phyloP scores from a whole-genome alignment of 257 asterid genomes.

The Solanum sejunctum region DNA sequence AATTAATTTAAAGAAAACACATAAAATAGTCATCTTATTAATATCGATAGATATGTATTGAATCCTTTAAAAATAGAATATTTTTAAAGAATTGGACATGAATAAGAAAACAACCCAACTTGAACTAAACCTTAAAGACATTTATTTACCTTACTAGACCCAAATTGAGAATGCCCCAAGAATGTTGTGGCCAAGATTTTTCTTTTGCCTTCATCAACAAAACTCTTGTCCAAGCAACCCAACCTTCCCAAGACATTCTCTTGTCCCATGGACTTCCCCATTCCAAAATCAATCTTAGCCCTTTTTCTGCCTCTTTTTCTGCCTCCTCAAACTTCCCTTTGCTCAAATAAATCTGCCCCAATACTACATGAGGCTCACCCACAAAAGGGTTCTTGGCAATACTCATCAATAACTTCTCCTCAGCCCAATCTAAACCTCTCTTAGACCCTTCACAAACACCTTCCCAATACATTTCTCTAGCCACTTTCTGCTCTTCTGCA shows the following conservation, averaged over 20 bases:
- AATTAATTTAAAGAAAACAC: background rate
- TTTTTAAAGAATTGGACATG: background rate
- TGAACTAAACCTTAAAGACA: background rate
- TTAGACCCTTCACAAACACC: constrained; percentile 48
- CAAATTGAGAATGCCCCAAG: constrained; percentile 58
- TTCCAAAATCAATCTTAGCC: constrained; percentile 56
- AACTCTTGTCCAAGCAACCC: constrained; percentile 86
- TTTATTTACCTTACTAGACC: constrained; percentile 38
- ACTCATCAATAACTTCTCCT: constrained; percentile 36
- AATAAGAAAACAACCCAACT: background rate
- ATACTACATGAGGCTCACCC: constrained; percentile 57
- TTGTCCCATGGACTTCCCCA: constrained; percentile 98
- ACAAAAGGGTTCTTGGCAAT: constrained; percentile 65
- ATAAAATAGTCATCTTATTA: too few relatives aligned
- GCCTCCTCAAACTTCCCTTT: constrained; percentile 50
- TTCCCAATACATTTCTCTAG: constrained; percentile 75
- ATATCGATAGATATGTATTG: background rate
- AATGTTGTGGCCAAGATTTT: constrained; percentile 49
- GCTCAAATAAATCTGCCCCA: constrained; percentile 59
- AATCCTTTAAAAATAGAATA: background rate
- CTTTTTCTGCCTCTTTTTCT: constrained; percentile 45
- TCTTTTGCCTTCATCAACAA: constrained; percentile 49
- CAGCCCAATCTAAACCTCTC: constrained; percentile 41
- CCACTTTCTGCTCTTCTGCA: constrained; percentile 33
- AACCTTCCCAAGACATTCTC: constrained; percentile 87